phyloP scores from a whole-genome alignment of 495 filamentous ascomycete species.

The Podospora anserina region DNA sequence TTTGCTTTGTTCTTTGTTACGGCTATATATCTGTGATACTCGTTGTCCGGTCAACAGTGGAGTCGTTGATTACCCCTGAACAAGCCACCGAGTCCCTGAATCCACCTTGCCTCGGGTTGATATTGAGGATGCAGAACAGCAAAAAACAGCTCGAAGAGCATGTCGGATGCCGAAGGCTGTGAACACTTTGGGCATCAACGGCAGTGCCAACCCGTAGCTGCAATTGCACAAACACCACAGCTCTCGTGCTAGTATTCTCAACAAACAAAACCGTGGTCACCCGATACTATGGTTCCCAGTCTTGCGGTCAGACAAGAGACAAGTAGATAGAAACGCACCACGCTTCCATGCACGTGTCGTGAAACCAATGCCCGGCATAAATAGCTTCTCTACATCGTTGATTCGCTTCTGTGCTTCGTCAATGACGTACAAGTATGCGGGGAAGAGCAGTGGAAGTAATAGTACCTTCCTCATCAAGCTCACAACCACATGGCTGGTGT shows the following conservation, averaged over 20 bases:
- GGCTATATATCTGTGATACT: too few relatives aligned
- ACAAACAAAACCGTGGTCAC: background rate
- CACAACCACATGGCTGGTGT: background rate
- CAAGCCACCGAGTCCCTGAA: background rate
- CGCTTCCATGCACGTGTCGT: slow-evolving; percentile 1
- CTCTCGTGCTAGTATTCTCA: background rate
- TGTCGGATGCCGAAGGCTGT: too few relatives aligned
- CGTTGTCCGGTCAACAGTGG: background rate
- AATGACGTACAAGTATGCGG: background rate
- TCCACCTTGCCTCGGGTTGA: background rate
- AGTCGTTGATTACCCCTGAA: background rate
- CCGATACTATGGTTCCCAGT: background rate
- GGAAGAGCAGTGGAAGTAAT: background rate
- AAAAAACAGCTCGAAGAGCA: too few relatives aligned
- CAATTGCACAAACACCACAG: background rate
- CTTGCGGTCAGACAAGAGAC: background rate
- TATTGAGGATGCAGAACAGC: too few relatives aligned
- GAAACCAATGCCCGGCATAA: background rate
- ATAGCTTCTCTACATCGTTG: background rate
- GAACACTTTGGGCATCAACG: background rate
- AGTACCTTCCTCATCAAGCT: background rate
- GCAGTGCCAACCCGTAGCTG: background rate
- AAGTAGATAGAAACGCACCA: background rate
- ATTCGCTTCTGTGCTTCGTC: background rate
- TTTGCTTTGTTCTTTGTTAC: too few relatives aligned